These are phyloP conservation scores for Silene coronaria DNA, from an alignment of 179 eudicot species.

Conservation along the genomic window DNA sequence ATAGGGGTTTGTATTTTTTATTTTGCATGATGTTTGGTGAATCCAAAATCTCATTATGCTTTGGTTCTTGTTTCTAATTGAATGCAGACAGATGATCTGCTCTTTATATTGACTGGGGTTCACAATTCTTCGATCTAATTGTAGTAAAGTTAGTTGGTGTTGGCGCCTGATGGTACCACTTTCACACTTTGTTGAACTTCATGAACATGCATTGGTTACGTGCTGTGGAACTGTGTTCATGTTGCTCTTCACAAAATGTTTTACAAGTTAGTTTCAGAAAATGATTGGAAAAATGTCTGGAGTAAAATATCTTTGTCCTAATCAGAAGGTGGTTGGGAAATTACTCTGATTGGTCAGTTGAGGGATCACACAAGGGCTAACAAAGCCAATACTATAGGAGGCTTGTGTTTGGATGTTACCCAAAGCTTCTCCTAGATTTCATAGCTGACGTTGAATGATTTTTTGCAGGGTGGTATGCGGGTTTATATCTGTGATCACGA, in stretches of 20 bases:
- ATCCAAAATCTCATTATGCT: neutral
- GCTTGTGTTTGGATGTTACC: neutral
- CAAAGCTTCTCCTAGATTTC: neutral
- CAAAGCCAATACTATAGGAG: neutral
- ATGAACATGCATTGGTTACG: neutral
- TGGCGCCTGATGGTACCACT: neutral
- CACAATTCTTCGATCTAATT: neutral
- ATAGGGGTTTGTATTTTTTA: neutral
- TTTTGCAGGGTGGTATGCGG: constrained; percentile 69
- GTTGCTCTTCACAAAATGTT: neutral
- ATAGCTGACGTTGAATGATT: neutral
- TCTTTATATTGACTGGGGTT: neutral
- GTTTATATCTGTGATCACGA: constrained; percentile 71
- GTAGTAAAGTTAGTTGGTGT: neutral
- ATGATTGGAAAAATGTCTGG: neutral
- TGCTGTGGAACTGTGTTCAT: neutral
- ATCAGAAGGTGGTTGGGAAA: neutral
- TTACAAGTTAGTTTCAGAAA: neutral
- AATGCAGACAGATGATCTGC: neutral
- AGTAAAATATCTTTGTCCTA: neutral
- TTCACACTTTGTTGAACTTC: neutral
- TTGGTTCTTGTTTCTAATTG: neutral
- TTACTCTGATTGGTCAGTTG: neutral
- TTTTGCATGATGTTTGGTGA: neutral
- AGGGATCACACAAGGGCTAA: neutral